Evolutionary conservation across 257 asterid genomes (phyloP).

Genomic region (Solanum rostratum): DNA sequence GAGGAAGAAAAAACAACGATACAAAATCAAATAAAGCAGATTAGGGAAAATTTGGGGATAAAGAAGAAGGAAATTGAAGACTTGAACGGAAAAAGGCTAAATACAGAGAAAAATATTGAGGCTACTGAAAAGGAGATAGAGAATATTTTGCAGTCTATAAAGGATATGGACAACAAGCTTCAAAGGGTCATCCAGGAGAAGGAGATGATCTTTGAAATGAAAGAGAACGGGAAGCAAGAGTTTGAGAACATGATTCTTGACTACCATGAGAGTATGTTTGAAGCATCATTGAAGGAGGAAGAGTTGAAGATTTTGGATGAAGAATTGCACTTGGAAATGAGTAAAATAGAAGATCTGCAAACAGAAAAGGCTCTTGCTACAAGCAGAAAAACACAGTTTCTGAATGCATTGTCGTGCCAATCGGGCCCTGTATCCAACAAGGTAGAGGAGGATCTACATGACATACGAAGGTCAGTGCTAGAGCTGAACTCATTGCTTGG

Average conservation of each 20-base stretch:
- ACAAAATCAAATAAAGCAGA: constrained; percentile 47
- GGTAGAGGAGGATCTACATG: constrained; percentile 54
- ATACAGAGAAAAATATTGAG: constrained; percentile 33
- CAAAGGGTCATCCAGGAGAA: constrained; percentile 38
- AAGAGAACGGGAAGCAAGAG: constrained; percentile 39
- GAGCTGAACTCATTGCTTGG: constrained; percentile 35
- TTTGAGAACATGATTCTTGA: constrained; percentile 46
- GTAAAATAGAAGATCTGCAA: constrained; percentile 23
- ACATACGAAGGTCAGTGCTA: constrained; percentile 27
- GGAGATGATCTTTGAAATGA: constrained; percentile 42
- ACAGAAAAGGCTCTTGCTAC: constrained; percentile 27
- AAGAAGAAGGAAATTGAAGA: constrained; percentile 41
- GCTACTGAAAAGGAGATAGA: constrained; percentile 31
- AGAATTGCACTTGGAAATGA: constrained; percentile 27
- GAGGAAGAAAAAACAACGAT: constrained; percentile 74
- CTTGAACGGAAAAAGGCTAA: constrained; percentile 27
- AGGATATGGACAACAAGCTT: constrained; percentile 43
- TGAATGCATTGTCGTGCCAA: constrained; percentile 30
- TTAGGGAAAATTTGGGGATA: constrained; percentile 32
- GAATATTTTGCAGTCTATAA: constrained; percentile 13
- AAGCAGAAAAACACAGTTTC: constrained; percentile 26
- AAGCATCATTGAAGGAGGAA: constrained; percentile 49
- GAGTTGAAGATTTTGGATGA: constrained; percentile 46
- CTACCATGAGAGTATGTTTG: constrained; percentile 46
- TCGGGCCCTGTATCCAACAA: constrained; percentile 46